Conservation (phyloP, 352 stramenopile genomes). For the Pilasporangium apinafurcum region DNA sequence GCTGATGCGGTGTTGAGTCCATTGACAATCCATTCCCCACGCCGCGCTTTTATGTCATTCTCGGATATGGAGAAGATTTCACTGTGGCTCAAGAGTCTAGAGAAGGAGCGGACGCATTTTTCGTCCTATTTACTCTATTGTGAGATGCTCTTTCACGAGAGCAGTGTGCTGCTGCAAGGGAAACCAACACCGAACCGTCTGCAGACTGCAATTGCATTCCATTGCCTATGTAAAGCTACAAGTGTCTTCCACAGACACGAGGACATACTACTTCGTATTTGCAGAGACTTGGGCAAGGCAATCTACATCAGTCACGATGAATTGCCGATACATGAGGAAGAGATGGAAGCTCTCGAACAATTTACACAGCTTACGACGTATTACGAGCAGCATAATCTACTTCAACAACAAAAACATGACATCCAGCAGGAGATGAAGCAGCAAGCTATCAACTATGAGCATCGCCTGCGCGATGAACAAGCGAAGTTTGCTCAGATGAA, state of each 20-base stretch:
- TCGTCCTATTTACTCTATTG: conserved; percentile 71
- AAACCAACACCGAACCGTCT: conserved; percentile 62
- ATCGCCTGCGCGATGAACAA: conserved; percentile 26
- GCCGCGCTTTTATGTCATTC: conserved; percentile 23
- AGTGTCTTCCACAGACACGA: conserved; percentile 60
- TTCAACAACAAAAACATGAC: conserved; percentile 36
- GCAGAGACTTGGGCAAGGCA: conserved; percentile 40
- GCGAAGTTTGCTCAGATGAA: conserved; percentile 27
- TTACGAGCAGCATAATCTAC: conserved; percentile 46
- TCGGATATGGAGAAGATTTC: conserved; percentile 59
- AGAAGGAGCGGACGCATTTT: conserved; percentile 28
- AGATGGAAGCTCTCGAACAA: conserved; percentile 54
- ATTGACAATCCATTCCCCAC: no score
- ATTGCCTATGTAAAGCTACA: conserved; percentile 61
- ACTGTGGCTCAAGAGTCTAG: conserved; percentile 49
- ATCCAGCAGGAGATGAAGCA: conserved; percentile 33
- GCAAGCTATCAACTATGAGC: conserved; percentile 15
- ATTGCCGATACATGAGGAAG: conserved; percentile 13
- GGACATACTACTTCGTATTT: conserved; percentile 46
- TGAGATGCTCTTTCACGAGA: conserved; percentile 69
- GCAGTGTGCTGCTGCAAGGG: conserved; percentile 42
- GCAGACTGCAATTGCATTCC: conserved; percentile 66
- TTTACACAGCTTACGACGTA: conserved; percentile 54
- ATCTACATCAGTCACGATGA: conserved; percentile 49
- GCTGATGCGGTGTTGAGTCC: conserved; percentile 18